Evolutionary conservation across 768 basidiomycete species (phyloP).

Genomic region (Kwoniella bestiolae): DNA sequence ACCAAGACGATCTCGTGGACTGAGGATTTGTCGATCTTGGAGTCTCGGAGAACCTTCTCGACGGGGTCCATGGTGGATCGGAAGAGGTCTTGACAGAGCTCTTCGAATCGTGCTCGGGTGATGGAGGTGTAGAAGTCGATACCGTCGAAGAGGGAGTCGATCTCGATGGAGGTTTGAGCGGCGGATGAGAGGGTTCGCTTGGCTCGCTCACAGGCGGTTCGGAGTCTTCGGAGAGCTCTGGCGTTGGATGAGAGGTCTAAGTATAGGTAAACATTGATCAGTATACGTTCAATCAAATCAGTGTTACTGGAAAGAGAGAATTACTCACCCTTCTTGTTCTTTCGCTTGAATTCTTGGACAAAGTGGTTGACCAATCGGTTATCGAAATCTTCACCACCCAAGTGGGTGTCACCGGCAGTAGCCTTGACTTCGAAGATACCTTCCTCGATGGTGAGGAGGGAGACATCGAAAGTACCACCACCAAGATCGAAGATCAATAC

Average conservation of each 20-base stretch:
- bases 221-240: constrained; percentile 92
- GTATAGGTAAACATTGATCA: constrained; percentile 14
- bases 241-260: constrained; percentile 95
- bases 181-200: constrained; percentile 98
- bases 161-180: constrained; percentile 94
- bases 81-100: constrained; percentile 59
- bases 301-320: not conserved
- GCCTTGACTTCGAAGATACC: constrained; percentile 88
- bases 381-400: constrained; percentile 95
- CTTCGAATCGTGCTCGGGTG: constrained; percentile 85
- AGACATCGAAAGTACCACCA: constrained; percentile 98
- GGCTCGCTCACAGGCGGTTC: constrained; percentile 98
- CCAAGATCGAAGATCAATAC: constrained; percentile 98
- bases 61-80: constrained; percentile 66
- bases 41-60: constrained; percentile 96
- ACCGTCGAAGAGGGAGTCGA: constrained; percentile 96
- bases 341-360: constrained; percentile 86
- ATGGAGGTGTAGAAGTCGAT: constrained; percentile 98
- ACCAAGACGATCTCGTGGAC: constrained; percentile 74
- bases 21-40: constrained; percentile 94
- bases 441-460: constrained; percentile 90
- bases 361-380: constrained; percentile 90
- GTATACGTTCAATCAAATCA: too few relatives aligned
- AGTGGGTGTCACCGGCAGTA: constrained; percentile 91
- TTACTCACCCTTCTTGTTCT: constrained; percentile 69